Base-by-base conservation (phyloP, 164 flowering plant genomes). In the Warburgia ugandensis region DNA sequence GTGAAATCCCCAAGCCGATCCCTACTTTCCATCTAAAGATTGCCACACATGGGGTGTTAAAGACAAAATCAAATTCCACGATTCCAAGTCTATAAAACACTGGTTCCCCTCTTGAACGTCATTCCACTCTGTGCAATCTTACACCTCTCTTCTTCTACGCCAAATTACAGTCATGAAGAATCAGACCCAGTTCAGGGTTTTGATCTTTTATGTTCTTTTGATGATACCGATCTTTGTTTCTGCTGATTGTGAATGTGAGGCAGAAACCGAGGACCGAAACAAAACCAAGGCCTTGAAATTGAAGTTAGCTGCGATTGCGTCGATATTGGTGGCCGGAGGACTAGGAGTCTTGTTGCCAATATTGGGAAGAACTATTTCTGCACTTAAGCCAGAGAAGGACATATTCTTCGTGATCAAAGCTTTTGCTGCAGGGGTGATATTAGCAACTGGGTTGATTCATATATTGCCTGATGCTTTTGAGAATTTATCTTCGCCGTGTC, bases 371-470 rank as follows among this genome's bases (percentile, higher is more conserved):
- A 27, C 29, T 5, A 17, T 71, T 7, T 60, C 68, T 0, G 58
- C 68, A 6, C 47, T 68, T 19, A 29, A 33, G 7, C 76, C 69
- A 0, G 73, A 68, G 42, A 71, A 54, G 4, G 41, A 64, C 8
- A 21, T 71, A 12, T 74, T 75, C 55, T 63, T 66, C 45, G 20
- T 69, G 38, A 40, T 75, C 25, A 75, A 75, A 45, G 70, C 79
- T 2, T 75, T 75, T 23, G 79, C 79, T 0, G 76, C 70, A 5
- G 76, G 79, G 1, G 71, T 74, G 22, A 74, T 74, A 10, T 53
- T 74, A 3, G 65, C 78, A 1, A 74, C 75, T 0, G 78, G 76
- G 7, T 48, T 64, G 26, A 55, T 74, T 14, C 79, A 71, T 50
- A 45, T 75, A 1, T 39, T 71, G 2, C 76, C 76, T 0, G 72